These are phyloP conservation scores for Acanthamoeba triangularis DNA, from an alignment of 208 protist genomes.

Conservation along the genomic window DNA sequence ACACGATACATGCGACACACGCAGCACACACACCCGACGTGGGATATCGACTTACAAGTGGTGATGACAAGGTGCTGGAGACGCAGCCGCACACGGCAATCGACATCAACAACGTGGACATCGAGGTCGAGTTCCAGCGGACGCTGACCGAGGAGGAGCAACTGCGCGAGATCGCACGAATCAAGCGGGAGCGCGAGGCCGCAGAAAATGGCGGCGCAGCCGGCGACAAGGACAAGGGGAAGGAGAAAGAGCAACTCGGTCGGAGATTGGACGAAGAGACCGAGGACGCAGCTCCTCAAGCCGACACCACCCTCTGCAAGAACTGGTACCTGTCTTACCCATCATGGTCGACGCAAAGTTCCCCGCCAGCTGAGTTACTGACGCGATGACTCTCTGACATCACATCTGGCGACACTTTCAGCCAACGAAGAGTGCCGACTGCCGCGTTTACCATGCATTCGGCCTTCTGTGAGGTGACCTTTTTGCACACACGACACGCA, in stretches of 20 bases:
- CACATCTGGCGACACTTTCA: neutral
- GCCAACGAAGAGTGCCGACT: conserved; percentile 10
- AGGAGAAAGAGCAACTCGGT: neutral
- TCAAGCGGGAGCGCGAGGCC: neutral
- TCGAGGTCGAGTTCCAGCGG: conserved; percentile 62
- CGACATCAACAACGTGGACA: conserved; percentile 71
- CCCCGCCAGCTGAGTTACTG: too few relatives aligned
- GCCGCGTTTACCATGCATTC: conserved; percentile 57
- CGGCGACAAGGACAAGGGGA: neutral
- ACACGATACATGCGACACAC: neutral
- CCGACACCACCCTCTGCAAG: conserved; percentile 7
- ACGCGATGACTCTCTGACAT: too few relatives aligned
- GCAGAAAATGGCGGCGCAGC: neutral
- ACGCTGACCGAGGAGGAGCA: conserved; percentile 49
- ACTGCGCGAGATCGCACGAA: neutral
- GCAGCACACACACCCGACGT: too few relatives aligned
- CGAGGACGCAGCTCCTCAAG: neutral
- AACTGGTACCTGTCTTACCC: too few relatives aligned
- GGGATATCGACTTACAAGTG: too few relatives aligned
- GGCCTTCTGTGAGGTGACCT: conserved; percentile 35
- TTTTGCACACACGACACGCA: neutral
- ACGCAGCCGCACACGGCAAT: conserved; percentile 33
- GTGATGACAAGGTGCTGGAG: conserved; percentile 52
- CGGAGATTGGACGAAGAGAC: neutral
- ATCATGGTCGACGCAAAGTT: too few relatives aligned